Conservation (phyloP, 371 early-diverging fungal genomes). For the Blakeslea trispora region DNA sequence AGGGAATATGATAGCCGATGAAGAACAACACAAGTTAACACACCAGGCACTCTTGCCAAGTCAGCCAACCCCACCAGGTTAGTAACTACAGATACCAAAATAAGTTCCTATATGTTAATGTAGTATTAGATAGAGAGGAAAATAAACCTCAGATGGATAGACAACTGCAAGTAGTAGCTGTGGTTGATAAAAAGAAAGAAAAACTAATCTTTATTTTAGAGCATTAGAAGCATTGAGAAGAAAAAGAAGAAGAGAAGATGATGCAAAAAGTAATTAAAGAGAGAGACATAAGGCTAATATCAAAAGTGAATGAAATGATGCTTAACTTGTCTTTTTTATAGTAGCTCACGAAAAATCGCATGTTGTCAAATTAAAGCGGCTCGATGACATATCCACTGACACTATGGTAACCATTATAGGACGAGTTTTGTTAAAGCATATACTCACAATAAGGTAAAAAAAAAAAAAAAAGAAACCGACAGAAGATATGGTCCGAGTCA, state of each 20-base stretch:
- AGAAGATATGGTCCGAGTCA: slow-evolving; percentile 47
- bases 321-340: no score
- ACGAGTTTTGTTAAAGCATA: no score
- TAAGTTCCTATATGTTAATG: slow-evolving; percentile 13
- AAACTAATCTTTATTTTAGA: slow-evolving; percentile 3
- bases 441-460: no score
- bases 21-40: slow-evolving; percentile 9
- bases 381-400: slow-evolving; percentile 20
- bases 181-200: no score
- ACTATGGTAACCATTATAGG: no score
- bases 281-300: no score
- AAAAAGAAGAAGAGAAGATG: slow-evolving; percentile 28
- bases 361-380: slow-evolving; percentile 29
- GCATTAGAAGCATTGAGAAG: slow-evolving; percentile 24
- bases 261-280: slow-evolving; percentile 20
- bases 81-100: slow-evolving; percentile 18
- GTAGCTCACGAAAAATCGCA: no score
- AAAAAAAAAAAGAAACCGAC: slow-evolving; percentile 11
- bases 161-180: slow-evolving; percentile 30
- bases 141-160: slow-evolving; percentile 18
- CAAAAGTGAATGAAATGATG: slow-evolving; percentile 27
- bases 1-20: no score
- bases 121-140: slow-evolving; percentile 1
- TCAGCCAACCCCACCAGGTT: slow-evolving; percentile 2
- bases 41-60: not conserved